Percentiles rank a stretch among this genome's conserved stretches.
phyloP scores from a whole-genome alignment of 2,329 filamentous ascomycete genomes.

The Falciphora oryzae region DNA sequence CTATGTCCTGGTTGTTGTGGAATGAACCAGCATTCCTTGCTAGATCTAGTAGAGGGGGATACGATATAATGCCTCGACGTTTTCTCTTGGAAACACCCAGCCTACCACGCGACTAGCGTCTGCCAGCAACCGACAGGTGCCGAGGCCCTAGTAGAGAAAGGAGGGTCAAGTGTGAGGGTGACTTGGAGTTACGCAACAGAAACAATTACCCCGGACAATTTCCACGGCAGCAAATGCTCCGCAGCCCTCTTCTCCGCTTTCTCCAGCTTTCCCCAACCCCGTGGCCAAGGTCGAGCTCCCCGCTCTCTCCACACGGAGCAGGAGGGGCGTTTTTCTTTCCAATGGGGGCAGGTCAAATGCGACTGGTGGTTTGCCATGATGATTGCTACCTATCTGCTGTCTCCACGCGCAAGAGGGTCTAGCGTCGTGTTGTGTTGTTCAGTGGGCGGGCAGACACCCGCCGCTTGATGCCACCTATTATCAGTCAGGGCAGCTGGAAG shows the following conservation, averaged over 20 bases:
- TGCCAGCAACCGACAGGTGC: background rate
- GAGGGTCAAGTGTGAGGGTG: background rate
- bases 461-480: too few relatives aligned
- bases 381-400: too few relatives aligned
- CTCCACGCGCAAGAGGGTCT: too few relatives aligned
- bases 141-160: background rate
- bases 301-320: background rate
- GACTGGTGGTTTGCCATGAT: too few relatives aligned
- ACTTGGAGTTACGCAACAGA: background rate
- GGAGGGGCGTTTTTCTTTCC: background rate
- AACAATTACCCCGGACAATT: conserved; percentile 1
- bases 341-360: too few relatives aligned
- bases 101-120: too few relatives aligned
- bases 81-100: too few relatives aligned
- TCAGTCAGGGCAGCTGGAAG: background rate
- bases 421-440: background rate
- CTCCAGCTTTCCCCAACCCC: background rate
- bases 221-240: conserved; percentile 1
- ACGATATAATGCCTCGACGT: too few relatives aligned
- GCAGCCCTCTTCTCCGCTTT: background rate
- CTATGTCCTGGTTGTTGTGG: too few relatives aligned
- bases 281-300: background rate
- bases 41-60: too few relatives aligned
- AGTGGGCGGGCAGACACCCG: background rate
- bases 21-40: too few relatives aligned